These are phyloP conservation scores for Syzygium syzygioides DNA, from an alignment of 441 rosid genomes.

Conservation along the genomic window DNA sequence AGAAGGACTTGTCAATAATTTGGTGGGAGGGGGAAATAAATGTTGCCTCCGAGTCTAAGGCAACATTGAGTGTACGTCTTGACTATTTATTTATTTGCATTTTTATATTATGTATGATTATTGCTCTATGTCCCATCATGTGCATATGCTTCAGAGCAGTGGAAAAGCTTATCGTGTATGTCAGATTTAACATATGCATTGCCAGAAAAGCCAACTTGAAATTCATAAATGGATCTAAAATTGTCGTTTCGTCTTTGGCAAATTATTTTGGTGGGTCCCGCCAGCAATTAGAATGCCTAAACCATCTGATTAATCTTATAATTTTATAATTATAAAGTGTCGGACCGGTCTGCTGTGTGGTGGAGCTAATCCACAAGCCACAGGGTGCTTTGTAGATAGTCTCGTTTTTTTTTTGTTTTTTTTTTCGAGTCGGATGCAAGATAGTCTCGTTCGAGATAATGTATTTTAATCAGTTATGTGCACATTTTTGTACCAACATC, in stretches of 20 bases:
- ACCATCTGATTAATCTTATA: not conserved
- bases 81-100: no score
- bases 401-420: no score
- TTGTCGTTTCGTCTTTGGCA: not conserved
- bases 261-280: not conserved
- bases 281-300: not conserved
- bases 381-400: no score
- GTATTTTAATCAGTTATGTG: no score
- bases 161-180: not conserved
- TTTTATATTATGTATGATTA: not conserved
- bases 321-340: not conserved
- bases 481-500: no score
- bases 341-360: not conserved
- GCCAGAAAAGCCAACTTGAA: not conserved
- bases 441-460: not conserved
- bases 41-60: not conserved
- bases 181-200: not conserved
- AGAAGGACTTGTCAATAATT: not conserved
- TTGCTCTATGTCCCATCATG: not conserved
- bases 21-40: not conserved
- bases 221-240: not conserved
- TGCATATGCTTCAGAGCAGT: not conserved
- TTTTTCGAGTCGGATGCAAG: not conserved
- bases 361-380: not conserved
- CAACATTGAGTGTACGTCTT: not conserved